These are phyloP conservation scores for Colletotrichum sidae DNA, from an alignment of 2,329 filamentous ascomycete species.

Conservation along the genomic window DNA sequence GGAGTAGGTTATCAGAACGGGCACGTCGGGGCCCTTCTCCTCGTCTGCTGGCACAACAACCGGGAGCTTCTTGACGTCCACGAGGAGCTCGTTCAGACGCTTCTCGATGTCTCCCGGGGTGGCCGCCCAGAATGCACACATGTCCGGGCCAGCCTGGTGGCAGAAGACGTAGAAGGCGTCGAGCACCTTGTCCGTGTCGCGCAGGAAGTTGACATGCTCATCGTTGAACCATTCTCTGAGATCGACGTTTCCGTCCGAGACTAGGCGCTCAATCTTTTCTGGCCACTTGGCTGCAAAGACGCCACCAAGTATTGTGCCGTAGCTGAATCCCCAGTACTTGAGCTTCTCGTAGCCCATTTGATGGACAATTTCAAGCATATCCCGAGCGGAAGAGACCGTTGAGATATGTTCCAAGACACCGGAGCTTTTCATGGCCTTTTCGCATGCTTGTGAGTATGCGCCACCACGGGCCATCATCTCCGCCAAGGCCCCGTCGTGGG, in stretches of 20 bases:
- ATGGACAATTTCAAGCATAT: conserved; percentile 60
- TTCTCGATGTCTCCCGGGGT: conserved; percentile 52
- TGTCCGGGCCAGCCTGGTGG: conserved; percentile 60
- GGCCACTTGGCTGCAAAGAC: conserved; percentile 65
- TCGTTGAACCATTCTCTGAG: conserved; percentile 66
- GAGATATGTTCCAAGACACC: conserved; percentile 55
- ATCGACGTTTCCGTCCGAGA: conserved; percentile 65
- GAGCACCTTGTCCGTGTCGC: conserved; percentile 66
- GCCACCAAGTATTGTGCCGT: conserved; percentile 64
- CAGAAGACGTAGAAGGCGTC: conserved; percentile 66
- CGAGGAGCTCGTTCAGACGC: conserved; percentile 54
- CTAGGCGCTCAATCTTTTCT: conserved; percentile 60
- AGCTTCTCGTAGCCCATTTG: conserved; percentile 55
- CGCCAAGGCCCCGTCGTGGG: conserved; percentile 58
- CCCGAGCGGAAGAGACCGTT: conserved; percentile 58
- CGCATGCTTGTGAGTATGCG: conserved; percentile 57
- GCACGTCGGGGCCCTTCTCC: conserved; percentile 51
- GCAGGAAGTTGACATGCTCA: conserved; percentile 58
- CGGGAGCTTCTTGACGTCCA: conserved; percentile 53
- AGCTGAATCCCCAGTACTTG: conserved; percentile 67
- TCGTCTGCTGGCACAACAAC: conserved; percentile 52
- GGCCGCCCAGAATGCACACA: conserved; percentile 57
- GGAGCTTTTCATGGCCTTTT: conserved; percentile 49
- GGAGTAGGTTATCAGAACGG: conserved; percentile 63
- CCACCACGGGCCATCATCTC: conserved; percentile 57